These are phyloP conservation scores for Aspergillus bombycis DNA, from an alignment of 2,329 filamentous ascomycete species.

Conservation along the genomic window DNA sequence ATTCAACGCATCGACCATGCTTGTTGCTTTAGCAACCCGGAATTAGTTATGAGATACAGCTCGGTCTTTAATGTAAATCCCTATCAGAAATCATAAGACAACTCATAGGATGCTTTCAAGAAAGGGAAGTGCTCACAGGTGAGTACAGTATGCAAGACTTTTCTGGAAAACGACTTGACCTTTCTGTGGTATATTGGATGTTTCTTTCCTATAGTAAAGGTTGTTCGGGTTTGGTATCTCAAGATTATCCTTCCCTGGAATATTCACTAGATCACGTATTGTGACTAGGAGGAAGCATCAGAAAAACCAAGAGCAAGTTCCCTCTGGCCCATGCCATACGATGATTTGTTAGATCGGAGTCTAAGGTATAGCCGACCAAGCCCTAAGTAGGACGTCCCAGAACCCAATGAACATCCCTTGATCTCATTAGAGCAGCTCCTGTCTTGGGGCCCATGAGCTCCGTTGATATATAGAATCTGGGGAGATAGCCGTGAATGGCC, in stretches of 20 bases:
- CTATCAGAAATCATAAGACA: no score
- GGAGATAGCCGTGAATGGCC: background rate
- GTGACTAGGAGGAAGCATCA: no score
- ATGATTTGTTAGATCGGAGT: background rate
- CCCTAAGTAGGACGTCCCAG: background rate
- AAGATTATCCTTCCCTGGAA: background rate
- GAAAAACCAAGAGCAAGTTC: no score
- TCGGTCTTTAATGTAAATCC: no score
- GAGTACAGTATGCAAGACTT: background rate
- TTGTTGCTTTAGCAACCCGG: no score
- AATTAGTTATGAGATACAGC: no score
- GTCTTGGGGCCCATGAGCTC: background rate
- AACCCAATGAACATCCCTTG: background rate
- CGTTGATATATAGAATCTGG: background rate
- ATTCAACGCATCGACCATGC: background rate
- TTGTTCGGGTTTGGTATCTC: background rate
- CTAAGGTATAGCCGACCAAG: background rate
- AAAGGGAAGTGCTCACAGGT: no score
- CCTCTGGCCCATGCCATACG: background rate
- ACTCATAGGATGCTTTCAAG: no score
- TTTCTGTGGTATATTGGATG: background rate
- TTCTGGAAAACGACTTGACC: background rate
- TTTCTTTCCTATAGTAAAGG: background rate
- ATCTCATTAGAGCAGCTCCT: background rate
- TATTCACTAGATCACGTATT: no score